phyloP scores from a whole-genome alignment of 192 early-diverging fungal species.

The Coemansia sp. region DNA sequence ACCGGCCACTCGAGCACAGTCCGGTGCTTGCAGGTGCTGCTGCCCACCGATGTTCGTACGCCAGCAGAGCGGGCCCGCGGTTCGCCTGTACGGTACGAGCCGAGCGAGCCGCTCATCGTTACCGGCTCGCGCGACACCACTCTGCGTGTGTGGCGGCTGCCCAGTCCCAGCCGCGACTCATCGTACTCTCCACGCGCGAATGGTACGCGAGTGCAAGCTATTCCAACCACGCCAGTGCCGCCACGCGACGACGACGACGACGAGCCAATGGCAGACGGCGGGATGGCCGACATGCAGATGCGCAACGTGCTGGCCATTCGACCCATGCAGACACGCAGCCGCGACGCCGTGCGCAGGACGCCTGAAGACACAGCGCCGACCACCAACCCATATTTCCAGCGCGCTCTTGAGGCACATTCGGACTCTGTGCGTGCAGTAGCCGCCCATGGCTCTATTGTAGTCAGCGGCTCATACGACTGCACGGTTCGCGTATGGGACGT shows the following conservation, averaged over 20 bases:
- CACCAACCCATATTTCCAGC: slow-evolving; percentile 78
- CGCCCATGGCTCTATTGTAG: slow-evolving; percentile 78
- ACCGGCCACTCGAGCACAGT: slow-evolving; percentile 94
- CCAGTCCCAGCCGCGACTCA: slow-evolving; percentile 66
- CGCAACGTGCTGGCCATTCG: background rate
- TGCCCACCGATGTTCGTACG: slow-evolving; percentile 61
- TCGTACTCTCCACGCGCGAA: slow-evolving; percentile 44
- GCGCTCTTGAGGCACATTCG: slow-evolving; percentile 81
- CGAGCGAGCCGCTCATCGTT: slow-evolving; percentile 79
- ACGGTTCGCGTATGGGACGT: slow-evolving; percentile 92
- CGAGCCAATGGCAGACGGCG: slow-evolving; percentile 21
- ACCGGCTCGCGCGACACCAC: slow-evolving; percentile 95
- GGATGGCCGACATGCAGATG: background rate
- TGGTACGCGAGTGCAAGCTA: background rate
- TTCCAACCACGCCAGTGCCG: slow-evolving; percentile 10
- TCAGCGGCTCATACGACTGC: slow-evolving; percentile 91
- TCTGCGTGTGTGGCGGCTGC: slow-evolving; percentile 89
- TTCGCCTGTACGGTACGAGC: slow-evolving; percentile 56
- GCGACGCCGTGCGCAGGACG: background rate
- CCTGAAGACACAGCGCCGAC: background rate
- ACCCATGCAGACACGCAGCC: background rate
- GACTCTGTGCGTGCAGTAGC: slow-evolving; percentile 93
- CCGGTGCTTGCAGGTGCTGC: slow-evolving; percentile 86
- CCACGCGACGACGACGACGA: slow-evolving; percentile 2
- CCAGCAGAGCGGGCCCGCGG: slow-evolving; percentile 35